Percentiles rank a stretch among this genome's conserved stretches.
phyloP scores from a whole-genome alignment of 371 early-diverging fungal genomes.

The Mortierella sp. region DNA sequence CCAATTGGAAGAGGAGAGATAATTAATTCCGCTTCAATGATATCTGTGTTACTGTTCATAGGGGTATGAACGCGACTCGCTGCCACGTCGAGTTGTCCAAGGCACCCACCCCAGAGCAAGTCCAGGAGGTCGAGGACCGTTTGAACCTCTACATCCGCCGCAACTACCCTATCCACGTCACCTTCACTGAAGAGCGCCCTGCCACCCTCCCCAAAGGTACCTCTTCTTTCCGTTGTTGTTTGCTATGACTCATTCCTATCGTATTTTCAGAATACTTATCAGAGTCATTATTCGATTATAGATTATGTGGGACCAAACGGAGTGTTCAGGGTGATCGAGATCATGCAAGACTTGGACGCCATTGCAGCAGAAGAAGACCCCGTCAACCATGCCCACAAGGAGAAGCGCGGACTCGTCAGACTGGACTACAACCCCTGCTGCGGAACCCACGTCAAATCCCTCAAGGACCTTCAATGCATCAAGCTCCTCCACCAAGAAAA shows the following conservation, averaged over 20 bases:
- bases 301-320: slow-evolving; percentile 75
- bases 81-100: slow-evolving; percentile 73
- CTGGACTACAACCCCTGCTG: slow-evolving; percentile 84
- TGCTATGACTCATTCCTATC: not conserved
- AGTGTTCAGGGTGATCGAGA: slow-evolving; percentile 72
- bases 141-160: slow-evolving; percentile 73
- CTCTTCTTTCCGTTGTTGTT: not conserved
- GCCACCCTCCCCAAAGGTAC: slow-evolving; percentile 65
- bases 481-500: slow-evolving; percentile 78
- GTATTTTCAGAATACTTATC: not conserved
- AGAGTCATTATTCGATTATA: not conserved
- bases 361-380: slow-evolving; percentile 48
- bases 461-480: slow-evolving; percentile 74
- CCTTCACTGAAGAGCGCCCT: slow-evolving; percentile 63
- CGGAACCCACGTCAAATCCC: slow-evolving; percentile 78
- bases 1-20: not conserved
- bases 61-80: slow-evolving; percentile 70
- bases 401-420: slow-evolving; percentile 38
- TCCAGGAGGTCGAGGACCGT: slow-evolving; percentile 65
- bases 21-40: not conserved
- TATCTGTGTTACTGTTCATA: slow-evolving; percentile 12
- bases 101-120: slow-evolving; percentile 61
- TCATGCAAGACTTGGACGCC: slow-evolving; percentile 58
- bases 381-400: slow-evolving; percentile 1
- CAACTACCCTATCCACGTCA: slow-evolving; percentile 62